phyloP scores from a whole-genome alignment of 2,329 filamentous ascomycete genomes.

The Parasarocladium wereldwijsianum region DNA sequence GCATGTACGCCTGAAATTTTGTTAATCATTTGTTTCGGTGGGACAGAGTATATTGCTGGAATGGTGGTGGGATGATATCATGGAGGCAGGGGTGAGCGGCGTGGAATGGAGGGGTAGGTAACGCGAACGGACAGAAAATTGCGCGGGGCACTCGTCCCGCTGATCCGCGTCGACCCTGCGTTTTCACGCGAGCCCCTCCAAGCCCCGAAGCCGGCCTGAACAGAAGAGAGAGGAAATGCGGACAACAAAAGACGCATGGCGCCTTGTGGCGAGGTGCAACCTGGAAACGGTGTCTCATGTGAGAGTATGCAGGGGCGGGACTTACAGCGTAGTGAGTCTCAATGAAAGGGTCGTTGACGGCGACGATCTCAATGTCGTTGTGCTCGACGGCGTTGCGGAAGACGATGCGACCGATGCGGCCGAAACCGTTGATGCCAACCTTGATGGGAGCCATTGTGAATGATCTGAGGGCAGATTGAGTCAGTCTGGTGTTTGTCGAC shows the following conservation, averaged over 20 bases:
- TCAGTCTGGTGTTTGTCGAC: too few species aligned
- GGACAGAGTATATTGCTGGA: neutral
- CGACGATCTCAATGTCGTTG: slow-evolving; percentile 78
- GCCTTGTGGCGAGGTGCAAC: too few species aligned
- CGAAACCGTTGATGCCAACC: slow-evolving; percentile 99
- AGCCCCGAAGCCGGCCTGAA: too few species aligned
- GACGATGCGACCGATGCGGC: slow-evolving; percentile 97
- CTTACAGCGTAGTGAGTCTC: slow-evolving; percentile 93
- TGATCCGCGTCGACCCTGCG: too few species aligned
- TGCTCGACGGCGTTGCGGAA: slow-evolving; percentile 96
- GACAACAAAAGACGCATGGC: neutral
- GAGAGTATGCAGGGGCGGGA: slow-evolving; percentile 15
- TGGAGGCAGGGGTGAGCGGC: slow-evolving; percentile 4
- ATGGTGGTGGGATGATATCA: slow-evolving; percentile 2
- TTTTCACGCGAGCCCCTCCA: too few species aligned
- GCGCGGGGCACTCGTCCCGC: too few species aligned
- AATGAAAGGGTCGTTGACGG: slow-evolving; percentile 99
- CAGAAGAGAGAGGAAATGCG: too few species aligned
- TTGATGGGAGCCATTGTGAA: slow-evolving; percentile 38
- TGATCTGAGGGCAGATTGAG: slow-evolving; percentile 6
- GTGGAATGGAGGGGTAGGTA: slow-evolving; percentile 4
- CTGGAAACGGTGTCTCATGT: too few species aligned
- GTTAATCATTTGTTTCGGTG: too few species aligned
- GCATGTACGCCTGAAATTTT: slow-evolving; percentile 74
- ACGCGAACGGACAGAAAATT: too few species aligned